Base-by-base conservation (phyloP, 2,329 filamentous ascomycete species). In the Ophiostoma tasmaniense region DNA sequence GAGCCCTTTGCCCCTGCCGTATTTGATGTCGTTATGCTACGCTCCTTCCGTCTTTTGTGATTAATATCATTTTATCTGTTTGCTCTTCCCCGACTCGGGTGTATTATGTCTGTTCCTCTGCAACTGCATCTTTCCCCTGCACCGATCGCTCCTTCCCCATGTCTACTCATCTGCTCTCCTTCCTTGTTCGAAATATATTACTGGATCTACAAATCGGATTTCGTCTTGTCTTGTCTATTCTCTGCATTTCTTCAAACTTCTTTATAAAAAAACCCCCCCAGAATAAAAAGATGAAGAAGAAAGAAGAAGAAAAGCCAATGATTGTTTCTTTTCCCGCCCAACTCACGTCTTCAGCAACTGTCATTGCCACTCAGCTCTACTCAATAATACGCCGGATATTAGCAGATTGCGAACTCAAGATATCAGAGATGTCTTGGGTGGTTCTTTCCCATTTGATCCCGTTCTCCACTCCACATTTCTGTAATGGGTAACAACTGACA, bases 351-450 rank as follows among this genome's bases (percentile, higher is more conserved):
- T 55, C n/a, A 55, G 50, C 50, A 25, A 61, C 33, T 17, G 11
- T n/a, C 28, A 28, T 33, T 45, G 42, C 50, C 50, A 55, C 25
- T 55, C 50, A 33, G 5, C 50, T 14, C 37, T 13, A 39, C 35
- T 37, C 35, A 1, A 37, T 1, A 37, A 37, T 37, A 37, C 35
- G 11, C 2, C 35, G 35, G 11, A 37, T 37, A 22, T n/a, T 22
- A 8, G 28, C 59, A 20, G 6, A 62, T 62, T 20, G 59, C 30
- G 8, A 17, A 20, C 1, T 14, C 28, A 11, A 52, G n/a, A 65
- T 65, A 65, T 64, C 62, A n/a, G 39, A 64, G 55, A 65, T 65
- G 37, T 65, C 64, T 65, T 65, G 64, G 22, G 64, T 25, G 22
- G 37, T 65, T 65, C 64, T 22, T 65, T 65, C 37, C 64, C 22